Conservation (phyloP, 2,329 filamentous ascomycete species). For the Colletotrichum sp. region DNA sequence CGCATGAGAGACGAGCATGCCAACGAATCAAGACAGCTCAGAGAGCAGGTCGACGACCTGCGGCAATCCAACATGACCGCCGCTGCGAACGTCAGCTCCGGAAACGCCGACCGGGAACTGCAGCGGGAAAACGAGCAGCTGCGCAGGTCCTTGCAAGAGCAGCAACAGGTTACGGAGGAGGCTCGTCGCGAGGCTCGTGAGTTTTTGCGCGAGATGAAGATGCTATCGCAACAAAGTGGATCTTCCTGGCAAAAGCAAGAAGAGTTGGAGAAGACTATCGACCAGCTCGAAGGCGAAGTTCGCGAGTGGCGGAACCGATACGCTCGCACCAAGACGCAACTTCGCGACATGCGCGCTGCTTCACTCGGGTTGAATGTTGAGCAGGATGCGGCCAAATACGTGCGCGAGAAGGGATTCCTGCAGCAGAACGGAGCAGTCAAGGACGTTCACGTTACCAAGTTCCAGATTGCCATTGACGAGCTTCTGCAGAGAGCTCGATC, state of each 20-base stretch:
- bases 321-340: conserved; percentile 84
- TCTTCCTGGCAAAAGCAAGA: conserved; percentile 83
- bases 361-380: conserved; percentile 76
- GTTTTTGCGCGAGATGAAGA: conserved; percentile 88
- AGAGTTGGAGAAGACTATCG: conserved; percentile 75
- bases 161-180: conserved; percentile 84
- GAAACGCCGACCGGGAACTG: conserved; percentile 56
- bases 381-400: conserved; percentile 71
- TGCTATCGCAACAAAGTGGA: conserved; percentile 80
- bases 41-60: conserved; percentile 65
- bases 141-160: conserved; percentile 69
- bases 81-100: conserved; percentile 24
- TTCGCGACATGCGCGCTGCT: conserved; percentile 80
- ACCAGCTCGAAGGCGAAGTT: conserved; percentile 80
- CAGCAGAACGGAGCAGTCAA: conserved; percentile 80
- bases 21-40: conserved; percentile 65
- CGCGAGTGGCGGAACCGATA: conserved; percentile 92
- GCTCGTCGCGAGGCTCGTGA: conserved; percentile 83
- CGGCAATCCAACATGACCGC: conserved; percentile 35
- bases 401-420: conserved; percentile 70
- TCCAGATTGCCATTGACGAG: conserved; percentile 94
- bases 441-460: conserved; percentile 92
- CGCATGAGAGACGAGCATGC: conserved; percentile 72
- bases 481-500: conserved; percentile 78
- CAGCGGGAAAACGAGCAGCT: conserved; percentile 73